Evolutionary conservation across 2,329 filamentous ascomycete genomes (phyloP).

Genomic region (Scolecobasidium constrictum): DNA sequence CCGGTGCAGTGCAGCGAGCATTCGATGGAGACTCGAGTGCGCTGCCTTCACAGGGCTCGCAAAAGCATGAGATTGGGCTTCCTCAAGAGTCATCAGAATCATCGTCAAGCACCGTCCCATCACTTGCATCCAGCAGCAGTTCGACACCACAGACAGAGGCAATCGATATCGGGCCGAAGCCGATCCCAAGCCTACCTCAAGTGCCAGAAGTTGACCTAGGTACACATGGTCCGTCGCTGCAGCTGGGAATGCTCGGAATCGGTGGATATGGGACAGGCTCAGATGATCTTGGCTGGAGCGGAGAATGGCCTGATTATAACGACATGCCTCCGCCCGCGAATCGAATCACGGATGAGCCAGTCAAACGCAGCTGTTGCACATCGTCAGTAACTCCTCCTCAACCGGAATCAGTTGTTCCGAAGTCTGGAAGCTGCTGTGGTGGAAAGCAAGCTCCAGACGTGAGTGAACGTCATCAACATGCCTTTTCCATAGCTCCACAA

Average conservation of each 20-base stretch:
- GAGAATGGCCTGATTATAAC: background rate
- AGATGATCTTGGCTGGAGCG: background rate
- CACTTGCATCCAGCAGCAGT: constrained; percentile 5
- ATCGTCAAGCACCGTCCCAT: constrained; percentile 8
- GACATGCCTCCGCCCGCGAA: background rate
- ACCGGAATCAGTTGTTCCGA: no score
- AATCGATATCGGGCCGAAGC: background rate
- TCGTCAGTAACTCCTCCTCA: no score
- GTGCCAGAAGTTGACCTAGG: background rate
- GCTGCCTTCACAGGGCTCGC: constrained; percentile 1
- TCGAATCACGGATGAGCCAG: background rate
- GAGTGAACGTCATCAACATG: no score
- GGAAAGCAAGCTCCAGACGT: no score
- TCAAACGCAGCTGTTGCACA: no score
- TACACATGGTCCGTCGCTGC: background rate
- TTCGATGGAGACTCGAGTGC: constrained; percentile 1
- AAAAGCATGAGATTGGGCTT: background rate
- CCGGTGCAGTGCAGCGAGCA: constrained; percentile 3
- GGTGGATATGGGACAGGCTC: constrained; percentile 1
- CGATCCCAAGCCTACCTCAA: background rate
- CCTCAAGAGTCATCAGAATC: constrained; percentile 2
- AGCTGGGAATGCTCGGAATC: constrained; percentile 1
- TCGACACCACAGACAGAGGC: constrained; percentile 9
- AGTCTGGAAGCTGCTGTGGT: no score
- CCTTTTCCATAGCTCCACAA: no score